Percentiles rank a stretch among this genome's conserved stretches.
phyloP scores from a whole-genome alignment of 2,329 filamentous ascomycete genomes.

The Dothideomycetes sp. region DNA sequence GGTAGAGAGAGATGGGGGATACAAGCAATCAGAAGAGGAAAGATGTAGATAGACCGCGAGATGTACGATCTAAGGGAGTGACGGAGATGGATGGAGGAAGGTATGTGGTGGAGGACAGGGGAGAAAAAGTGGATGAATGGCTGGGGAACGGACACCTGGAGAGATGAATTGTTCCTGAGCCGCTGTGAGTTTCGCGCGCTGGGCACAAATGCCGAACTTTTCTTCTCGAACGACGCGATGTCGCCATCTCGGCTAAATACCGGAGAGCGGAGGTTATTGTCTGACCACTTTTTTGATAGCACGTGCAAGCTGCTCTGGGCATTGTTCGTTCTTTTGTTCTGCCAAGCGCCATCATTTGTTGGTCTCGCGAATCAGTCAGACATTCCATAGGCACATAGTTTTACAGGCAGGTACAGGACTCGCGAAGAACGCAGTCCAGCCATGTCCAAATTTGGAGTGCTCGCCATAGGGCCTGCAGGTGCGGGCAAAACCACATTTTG shows the following conservation, averaged over 20 bases:
- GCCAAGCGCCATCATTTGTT: too few relatives aligned
- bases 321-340: too few relatives aligned
- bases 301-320: background rate
- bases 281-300: too few relatives aligned
- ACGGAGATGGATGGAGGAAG: slow-evolving; percentile 3
- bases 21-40: slow-evolving; percentile 5
- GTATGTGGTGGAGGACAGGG: slow-evolving; percentile 7
- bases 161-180: too few relatives aligned
- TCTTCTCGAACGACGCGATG: background rate
- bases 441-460: slow-evolving; percentile 68
- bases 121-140: slow-evolving; percentile 5
- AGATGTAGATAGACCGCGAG: slow-evolving; percentile 3
- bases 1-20: slow-evolving; percentile 4
- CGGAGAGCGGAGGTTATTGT: too few relatives aligned
- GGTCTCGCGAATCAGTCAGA: background rate
- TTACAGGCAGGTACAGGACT: too few relatives aligned
- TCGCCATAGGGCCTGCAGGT: slow-evolving; percentile 93
- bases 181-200: too few relatives aligned
- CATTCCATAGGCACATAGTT: background rate
- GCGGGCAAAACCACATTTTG: slow-evolving; percentile 97
- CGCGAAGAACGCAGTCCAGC: too few relatives aligned
- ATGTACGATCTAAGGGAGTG: slow-evolving; percentile 1
- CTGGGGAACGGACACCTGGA: slow-evolving; percentile 4
- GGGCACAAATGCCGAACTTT: background rate
- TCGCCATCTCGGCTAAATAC: too few relatives aligned